Evolutionary conservation across 75 land plant genomes (phyloP), one percentile per base, ranked within the genome.

Genomic region (Pseudotsuga menziesii): DNA sequence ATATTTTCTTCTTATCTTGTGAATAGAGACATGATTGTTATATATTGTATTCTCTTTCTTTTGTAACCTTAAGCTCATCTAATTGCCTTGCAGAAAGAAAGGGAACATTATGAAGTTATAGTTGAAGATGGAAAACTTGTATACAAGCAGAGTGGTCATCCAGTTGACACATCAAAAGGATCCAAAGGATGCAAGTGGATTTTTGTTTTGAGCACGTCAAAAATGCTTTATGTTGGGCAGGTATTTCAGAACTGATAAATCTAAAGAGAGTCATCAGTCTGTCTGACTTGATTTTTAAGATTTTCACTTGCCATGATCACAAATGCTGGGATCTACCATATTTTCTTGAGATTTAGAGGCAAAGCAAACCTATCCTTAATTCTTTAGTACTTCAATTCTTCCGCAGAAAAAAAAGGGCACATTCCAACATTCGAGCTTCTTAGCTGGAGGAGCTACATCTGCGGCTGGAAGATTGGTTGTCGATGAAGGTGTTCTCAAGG

Each of bases 401-500:
- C 20, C 73, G 13, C 76, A 92, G 88, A 97, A 97, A 79, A 76
- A 78, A 71, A 97, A 97, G 72, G 99, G 99, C 26, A 72, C 27
- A 56, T 89, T 97, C 78, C 99, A 97, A 78, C 99, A 97, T 77
- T 97, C 99, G 0, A 97, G 98, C 69, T 97, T 97, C 72, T 75
- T 97, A 22, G 83, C 97, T 9, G 99, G 99, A 61, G 99, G 88
- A 8, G 95, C 96, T n/a, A 90, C 92, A 69, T 84, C 87, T 39
- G 95, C 99, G 13, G 98, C 99, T 36, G 99, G 99, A 72, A 82
- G 99, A 77, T 76, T 97, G 58, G 80, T 86, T 56, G 93, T 88
- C 9, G 77, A 85, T 57, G 80, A 89, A 64, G 99, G 99, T 1
- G 56, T 89, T 26, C 87, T 97, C 60, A 81, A 91, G 93, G 98